phyloP scores from a whole-genome alignment of 371 early-diverging fungal genomes.

The Saksenaea oblongispora region DNA sequence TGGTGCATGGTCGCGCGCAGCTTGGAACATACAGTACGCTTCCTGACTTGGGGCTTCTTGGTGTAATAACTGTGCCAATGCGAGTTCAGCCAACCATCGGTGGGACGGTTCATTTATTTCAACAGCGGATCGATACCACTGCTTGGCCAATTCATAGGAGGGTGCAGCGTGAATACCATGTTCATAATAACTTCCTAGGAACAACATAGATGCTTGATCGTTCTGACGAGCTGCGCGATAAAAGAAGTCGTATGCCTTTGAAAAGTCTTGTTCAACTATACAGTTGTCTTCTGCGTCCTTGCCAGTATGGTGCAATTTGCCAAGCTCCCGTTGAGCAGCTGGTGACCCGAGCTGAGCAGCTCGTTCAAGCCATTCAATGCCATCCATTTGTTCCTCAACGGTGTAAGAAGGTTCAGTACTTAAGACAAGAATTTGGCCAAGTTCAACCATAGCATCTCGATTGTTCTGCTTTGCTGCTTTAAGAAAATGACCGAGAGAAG shows the following conservation, averaged over 20 bases:
- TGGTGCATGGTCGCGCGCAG: constrained; percentile 9
- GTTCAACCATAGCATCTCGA: constrained; percentile 39
- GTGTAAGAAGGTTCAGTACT: constrained; percentile 1
- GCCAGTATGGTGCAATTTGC: constrained; percentile 35
- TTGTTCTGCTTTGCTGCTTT: constrained; percentile 36
- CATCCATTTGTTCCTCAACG: constrained; percentile 11
- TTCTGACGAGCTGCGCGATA: constrained; percentile 36
- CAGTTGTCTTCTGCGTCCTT: constrained; percentile 6
- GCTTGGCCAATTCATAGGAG: constrained; percentile 20
- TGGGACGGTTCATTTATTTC: constrained; percentile 9
- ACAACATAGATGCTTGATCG: constrained; percentile 37
- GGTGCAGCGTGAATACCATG: constrained; percentile 42
- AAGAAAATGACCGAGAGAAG: constrained; percentile 31
- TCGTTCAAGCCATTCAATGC: constrained; percentile 23
- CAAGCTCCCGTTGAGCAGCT: constrained; percentile 37
- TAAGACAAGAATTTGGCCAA: constrained; percentile 26
- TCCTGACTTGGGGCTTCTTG: constrained; percentile 12
- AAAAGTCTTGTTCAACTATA: constrained; percentile 34
- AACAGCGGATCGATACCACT: constrained; percentile 35
- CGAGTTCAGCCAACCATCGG: constrained; percentile 23
- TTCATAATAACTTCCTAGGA: constrained; percentile 42
- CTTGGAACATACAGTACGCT: constrained; percentile 14
- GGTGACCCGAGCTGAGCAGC: constrained; percentile 29
- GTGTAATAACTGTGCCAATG: constrained; percentile 21
- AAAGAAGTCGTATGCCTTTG: constrained; percentile 39